These are phyloP conservation scores for Skeletonema marinoi DNA, from an alignment of 108 stramenopile genomes.

Conservation along the genomic window DNA sequence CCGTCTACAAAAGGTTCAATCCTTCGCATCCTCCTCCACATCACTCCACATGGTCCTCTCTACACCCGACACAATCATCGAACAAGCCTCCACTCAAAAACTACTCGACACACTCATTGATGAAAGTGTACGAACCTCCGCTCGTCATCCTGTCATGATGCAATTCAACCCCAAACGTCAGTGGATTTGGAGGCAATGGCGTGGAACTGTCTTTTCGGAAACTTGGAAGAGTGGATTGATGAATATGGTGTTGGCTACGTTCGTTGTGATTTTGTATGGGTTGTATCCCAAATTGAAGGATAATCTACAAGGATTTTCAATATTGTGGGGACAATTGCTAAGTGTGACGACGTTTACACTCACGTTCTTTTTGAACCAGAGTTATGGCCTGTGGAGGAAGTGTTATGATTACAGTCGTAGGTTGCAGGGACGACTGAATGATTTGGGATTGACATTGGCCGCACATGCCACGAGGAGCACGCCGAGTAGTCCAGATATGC, in stretches of 20 bases:
- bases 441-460: conserved; percentile 86
- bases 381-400: conserved; percentile 88
- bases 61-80: conserved; percentile 85
- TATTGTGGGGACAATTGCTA: conserved; percentile 83
- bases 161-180: conserved; percentile 86
- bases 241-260: conserved; percentile 70
- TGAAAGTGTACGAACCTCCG: conserved; percentile 77
- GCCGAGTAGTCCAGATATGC: conserved; percentile 55
- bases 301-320: conserved; percentile 61
- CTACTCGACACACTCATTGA: conserved; percentile 84
- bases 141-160: conserved; percentile 82
- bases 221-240: conserved; percentile 75
- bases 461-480: conserved; percentile 75
- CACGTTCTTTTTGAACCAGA: conserved; percentile 91
- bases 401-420: conserved; percentile 78
- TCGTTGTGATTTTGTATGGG: conserved; percentile 50
- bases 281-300: conserved; percentile 53
- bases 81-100: conserved; percentile 88
- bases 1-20: not conserved
- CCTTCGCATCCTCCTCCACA: conserved; percentile 23
- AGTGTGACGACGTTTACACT: conserved; percentile 89
- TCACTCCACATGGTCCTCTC: conserved; percentile 76
- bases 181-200: conserved; percentile 89
- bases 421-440: conserved; percentile 88
- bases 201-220: conserved; percentile 86